A percentile compares a stretch with the other conserved stretches of the same genome.
These are phyloP conservation scores for Sporisorium iseilematis-ciliati DNA, from an alignment of 1,284 basidiomycete species.

Conservation along the genomic window DNA sequence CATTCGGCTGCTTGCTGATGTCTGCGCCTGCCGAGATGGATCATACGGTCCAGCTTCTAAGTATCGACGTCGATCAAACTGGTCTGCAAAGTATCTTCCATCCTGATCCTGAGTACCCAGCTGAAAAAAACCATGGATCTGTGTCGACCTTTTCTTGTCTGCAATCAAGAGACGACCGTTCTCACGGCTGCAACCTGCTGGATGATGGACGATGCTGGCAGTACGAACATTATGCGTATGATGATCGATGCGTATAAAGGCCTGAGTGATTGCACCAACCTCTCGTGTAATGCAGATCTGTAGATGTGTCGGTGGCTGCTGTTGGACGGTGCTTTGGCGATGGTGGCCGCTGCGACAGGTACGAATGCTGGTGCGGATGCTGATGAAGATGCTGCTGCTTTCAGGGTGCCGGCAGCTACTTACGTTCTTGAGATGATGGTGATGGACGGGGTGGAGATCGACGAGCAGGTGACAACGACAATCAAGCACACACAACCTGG, in stretches of 20 bases:
- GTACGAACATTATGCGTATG: background rate
- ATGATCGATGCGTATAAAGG: background rate
- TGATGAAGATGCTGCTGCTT: conserved; percentile 15
- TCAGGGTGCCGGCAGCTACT: conserved; percentile 22
- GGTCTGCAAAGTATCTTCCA: no score
- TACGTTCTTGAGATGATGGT: conserved; percentile 56
- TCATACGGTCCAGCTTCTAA: no score
- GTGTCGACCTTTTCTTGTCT: no score
- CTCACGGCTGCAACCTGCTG: background rate
- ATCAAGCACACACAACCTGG: background rate
- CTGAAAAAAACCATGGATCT: no score
- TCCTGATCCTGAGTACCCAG: no score
- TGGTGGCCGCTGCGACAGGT: background rate
- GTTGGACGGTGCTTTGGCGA: background rate
- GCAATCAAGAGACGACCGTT: no score
- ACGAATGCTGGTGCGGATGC: conserved; percentile 8
- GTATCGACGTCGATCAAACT: no score
- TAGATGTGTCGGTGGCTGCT: background rate
- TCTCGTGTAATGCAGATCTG: background rate
- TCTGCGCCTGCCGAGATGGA: no score
- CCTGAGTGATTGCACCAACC: conserved; percentile 11
- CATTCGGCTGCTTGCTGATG: background rate
- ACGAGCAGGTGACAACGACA: conserved; percentile 16
- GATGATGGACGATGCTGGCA: background rate
- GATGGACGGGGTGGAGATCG: conserved; percentile 46